Base-by-base conservation (phyloP, 225 moss, liverwort and hornwort species). In the Anthoceros angustus region DNA sequence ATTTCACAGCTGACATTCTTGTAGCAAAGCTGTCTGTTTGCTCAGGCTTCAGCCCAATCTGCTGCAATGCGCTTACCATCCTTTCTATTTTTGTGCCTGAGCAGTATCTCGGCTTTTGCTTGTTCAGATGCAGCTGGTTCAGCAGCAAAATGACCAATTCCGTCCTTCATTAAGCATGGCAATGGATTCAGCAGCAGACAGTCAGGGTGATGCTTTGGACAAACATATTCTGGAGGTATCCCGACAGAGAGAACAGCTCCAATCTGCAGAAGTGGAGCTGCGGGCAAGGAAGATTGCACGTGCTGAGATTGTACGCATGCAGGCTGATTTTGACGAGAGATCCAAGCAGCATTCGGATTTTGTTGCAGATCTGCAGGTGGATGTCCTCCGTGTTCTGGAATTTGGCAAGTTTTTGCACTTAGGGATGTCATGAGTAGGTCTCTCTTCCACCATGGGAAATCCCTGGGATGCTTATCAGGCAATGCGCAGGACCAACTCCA, bases 281-380 rank as follows among this genome's bases (percentile, higher is more conserved):
- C 79, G 83, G 77, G 90, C 93, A n/a, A 84, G 86, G 71, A 90
- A 86, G 74, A 84, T 94, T 62, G 93, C 93, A 40, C 82, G 83
- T 69, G 80, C 93, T 65, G 87, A 94, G 78, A 80, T 94, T 66
- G 78, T 87, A 16, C 86, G 87, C 41, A 81, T 94, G 73, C 93
- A 87, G 69, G 83, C 76, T 66, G 86, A 68, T 62, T 80, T 86
- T 42, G 90, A 87, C 45, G 90, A 94, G 69, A 86, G 86, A 62
- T 80, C 83, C 11, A 90, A 90, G 74, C 87, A 94, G 64, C 90
- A 94, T 65, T 77, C 87, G 45, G 87, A 94, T 40, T 70, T 87
- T 68, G 84, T 86, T 39, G 79, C 82, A 64, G 86, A 72, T 74
- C 73, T 94, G 65, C 90, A 90, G 93, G 93, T 90, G n/a, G n/a